Evolutionary conservation across 1,284 basidiomycete species (phyloP), one percentile per base, ranked within the genome.

Genomic region (Trichosporon asahii): DNA sequence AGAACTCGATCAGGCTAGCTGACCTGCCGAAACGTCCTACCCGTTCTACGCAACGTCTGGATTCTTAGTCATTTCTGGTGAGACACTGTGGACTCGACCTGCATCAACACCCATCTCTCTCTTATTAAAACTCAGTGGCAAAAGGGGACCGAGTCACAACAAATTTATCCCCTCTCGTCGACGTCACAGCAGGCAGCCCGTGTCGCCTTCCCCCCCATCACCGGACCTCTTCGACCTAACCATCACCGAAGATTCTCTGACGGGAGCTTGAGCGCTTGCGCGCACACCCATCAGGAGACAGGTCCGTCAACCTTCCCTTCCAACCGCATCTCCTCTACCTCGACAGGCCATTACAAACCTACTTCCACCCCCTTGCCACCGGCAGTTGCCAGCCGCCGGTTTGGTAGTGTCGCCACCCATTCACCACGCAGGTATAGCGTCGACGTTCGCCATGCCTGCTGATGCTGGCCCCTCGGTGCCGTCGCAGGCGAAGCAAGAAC

Each of bases 401-500:
- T 31, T 61, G 57, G 57, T 61, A 31, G 15, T 61, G 57, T 61
- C 57, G 57, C 57, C 57, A 61, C 57, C 57, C 57, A 31, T 31
- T 1, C 29, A n/a, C 57, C n/a, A 33, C 57, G 27, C 27, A 31
- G 57, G 29, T 31, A 15, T 33, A n/a, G 57, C 29, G 57, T 25
- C 49, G 49, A 18, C 27, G 18, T 61, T 31, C 57, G 57, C 57
- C 57, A 61, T 61, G 57, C 57, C 57, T 61, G 57, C 57, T 5
- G 57, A 61, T 61, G 57, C 57, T n/a, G 57, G 57, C 27, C 57
- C 57, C 18, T 61, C 57, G 57, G 57, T 23, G 57, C 57, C 57
- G 15, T 7, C 57, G 29, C 27, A 29, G 57, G 57, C 29, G 29
- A 61, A 61, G 57, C 57, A 61, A 23, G 57, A 61, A 31, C 57